Percentiles rank a stretch among this genome's conserved stretches.
Evolutionary conservation across 1,284 basidiomycete genomes (phyloP).

Genomic region (Melampsora americana): DNA sequence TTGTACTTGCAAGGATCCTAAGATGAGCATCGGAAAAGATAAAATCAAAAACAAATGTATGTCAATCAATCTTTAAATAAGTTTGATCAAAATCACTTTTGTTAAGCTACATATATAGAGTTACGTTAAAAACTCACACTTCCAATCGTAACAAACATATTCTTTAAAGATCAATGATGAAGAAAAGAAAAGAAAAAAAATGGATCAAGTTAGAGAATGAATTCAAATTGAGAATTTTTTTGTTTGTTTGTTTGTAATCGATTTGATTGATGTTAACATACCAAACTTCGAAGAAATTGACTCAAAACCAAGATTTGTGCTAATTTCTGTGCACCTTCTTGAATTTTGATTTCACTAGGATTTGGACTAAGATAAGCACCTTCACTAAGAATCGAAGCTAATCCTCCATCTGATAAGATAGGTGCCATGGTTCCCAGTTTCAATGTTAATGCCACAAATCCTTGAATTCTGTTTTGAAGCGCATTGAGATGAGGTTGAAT

Average conservation of each 20-base stretch:
- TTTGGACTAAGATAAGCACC: slow-evolving; percentile 28
- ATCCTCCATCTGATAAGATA: slow-evolving; percentile 19
- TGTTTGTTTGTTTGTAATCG: too few species aligned
- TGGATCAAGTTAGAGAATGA: not conserved
- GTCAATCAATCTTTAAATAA: not conserved
- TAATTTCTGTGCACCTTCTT: slow-evolving; percentile 25
- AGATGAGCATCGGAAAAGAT: not conserved
- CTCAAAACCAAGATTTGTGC: slow-evolving; percentile 26
- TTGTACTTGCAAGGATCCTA: slow-evolving; percentile 25
- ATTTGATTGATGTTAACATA: slow-evolving; percentile 1
- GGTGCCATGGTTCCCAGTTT: slow-evolving; percentile 39
- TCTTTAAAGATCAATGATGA: not conserved
- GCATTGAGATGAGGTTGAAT: slow-evolving; percentile 17
- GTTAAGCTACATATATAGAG: not conserved
- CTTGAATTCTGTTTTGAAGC: slow-evolving; percentile 36
- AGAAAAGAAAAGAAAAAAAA: not conserved
- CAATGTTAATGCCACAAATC: slow-evolving; percentile 19
- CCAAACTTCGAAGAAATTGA: slow-evolving; percentile 25
- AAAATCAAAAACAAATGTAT: not conserved
- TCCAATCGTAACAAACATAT: slow-evolving; percentile 35
- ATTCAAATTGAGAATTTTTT: too few species aligned
- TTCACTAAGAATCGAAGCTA: slow-evolving; percentile 18
- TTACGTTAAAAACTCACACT: slow-evolving; percentile 9
- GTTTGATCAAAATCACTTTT: not conserved
- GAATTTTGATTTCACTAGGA: slow-evolving; percentile 21